A percentile compares a stretch with the other conserved stretches of the same genome.
Evolutionary conservation across 768 basidiomycete species (phyloP).

Genomic region (Cystobasidium ongulense): DNA sequence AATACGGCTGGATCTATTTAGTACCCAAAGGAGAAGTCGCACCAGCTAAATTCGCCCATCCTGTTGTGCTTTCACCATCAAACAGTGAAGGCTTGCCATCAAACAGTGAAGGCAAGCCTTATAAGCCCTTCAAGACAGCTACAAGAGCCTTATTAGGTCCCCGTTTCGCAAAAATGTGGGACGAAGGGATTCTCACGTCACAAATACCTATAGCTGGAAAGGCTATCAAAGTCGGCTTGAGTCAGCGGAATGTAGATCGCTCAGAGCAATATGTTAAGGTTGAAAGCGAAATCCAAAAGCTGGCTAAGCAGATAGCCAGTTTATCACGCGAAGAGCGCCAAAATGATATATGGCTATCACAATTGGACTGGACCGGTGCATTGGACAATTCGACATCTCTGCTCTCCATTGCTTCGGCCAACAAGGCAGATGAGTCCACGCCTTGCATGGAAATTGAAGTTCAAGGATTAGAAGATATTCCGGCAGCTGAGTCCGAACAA

Average conservation of each 20-base stretch:
- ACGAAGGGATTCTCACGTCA: background rate
- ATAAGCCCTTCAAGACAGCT: conserved; percentile 4
- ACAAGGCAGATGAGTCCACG: too few species aligned
- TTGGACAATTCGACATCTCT: background rate
- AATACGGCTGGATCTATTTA: conserved; percentile 57
- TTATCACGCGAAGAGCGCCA: background rate
- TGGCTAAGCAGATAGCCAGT: conserved; percentile 36
- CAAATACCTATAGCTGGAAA: background rate
- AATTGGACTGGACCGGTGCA: conserved; percentile 59
- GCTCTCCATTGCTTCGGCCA: background rate
- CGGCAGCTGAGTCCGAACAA: background rate
- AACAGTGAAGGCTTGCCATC: background rate
- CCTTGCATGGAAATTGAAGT: background rate
- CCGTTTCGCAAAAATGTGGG: background rate
- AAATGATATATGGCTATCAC: conserved; percentile 50
- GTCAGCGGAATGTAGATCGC: background rate
- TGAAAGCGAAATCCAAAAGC: conserved; percentile 47
- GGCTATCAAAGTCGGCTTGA: background rate
- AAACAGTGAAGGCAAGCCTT: background rate
- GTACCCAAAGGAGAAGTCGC: conserved; percentile 28
- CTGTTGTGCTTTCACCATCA: background rate
- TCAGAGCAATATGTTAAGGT: background rate
- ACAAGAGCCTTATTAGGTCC: background rate
- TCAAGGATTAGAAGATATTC: background rate
- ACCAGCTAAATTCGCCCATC: background rate